Percentiles rank a stretch among this genome's conserved stretches.
Evolutionary conservation across 495 filamentous ascomycete species (phyloP).

Genomic region (Zalerion maritima): DNA sequence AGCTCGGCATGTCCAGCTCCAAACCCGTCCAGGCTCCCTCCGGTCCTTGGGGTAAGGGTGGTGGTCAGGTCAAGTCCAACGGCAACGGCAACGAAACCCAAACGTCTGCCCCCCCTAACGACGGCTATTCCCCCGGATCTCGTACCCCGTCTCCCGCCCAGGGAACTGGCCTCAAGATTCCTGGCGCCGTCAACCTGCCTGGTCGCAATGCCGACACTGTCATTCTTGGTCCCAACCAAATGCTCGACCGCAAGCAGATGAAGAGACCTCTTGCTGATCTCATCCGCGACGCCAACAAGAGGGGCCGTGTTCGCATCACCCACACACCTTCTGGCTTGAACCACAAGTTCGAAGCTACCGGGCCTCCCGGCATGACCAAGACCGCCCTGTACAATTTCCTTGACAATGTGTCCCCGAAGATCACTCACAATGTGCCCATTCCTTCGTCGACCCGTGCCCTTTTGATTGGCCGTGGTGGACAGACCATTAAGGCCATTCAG

Average conservation of each 20-base stretch:
- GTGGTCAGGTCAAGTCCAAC: constrained; percentile 28
- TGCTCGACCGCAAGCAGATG: constrained; percentile 57
- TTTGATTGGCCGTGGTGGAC: constrained; percentile 83
- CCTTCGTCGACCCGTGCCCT: constrained; percentile 67
- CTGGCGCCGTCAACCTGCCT: constrained; percentile 52
- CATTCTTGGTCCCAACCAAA: constrained; percentile 51
- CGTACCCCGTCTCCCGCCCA: constrained; percentile 44
- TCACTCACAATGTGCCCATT: constrained; percentile 59
- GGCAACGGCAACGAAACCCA: constrained; percentile 44
- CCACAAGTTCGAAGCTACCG: constrained; percentile 63
- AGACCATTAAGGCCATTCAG: constrained; percentile 77
- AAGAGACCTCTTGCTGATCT: constrained; percentile 73
- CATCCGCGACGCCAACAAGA: constrained; percentile 72
- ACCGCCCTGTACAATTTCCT: constrained; percentile 69
- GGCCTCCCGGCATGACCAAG: constrained; percentile 59
- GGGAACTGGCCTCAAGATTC: constrained; percentile 32
- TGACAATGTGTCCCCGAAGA: constrained; percentile 28
- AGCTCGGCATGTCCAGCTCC: constrained; percentile 56
- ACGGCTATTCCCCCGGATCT: constrained; percentile 37
- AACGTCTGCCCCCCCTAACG: constrained; percentile 32
- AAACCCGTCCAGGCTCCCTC: constrained; percentile 46
- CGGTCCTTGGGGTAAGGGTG: constrained; percentile 46
- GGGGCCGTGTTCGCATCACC: constrained; percentile 72
- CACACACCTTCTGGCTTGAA: constrained; percentile 53
- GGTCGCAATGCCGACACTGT: constrained; percentile 66